Base-by-base conservation (phyloP, 2,329 filamentous ascomycete species). In the Chrysoporthe cubensis region DNA sequence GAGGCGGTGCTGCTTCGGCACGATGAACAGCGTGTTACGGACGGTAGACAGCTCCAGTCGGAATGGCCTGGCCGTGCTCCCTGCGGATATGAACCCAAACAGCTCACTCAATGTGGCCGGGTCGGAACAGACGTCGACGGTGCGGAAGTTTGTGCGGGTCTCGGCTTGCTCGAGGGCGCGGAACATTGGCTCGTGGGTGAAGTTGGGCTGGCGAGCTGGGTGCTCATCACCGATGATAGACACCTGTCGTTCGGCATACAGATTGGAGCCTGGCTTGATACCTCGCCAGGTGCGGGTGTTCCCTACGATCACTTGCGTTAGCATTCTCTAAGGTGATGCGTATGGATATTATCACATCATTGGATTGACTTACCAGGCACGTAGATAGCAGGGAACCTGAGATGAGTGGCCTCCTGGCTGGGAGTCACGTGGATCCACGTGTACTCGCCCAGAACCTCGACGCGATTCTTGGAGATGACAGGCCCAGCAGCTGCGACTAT, bases 171-270 rank as follows among this genome's bases (percentile, higher is more conserved):
- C 64, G 4, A 67, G 57, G 13, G 65, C 67, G 8, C 65, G 65
- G n/a, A 69, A 62, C 43, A 65, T 64, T 16, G 67, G 67, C 62
- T 69, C 67, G 65, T 67, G 67, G 18, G 61, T 56, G 43, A 62
- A 67, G 46, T 43, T 59, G 0, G 61, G 34, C 32, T 69, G 65
- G 40, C 61, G 48, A 26, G 46, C 14, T 18, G 37, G 18, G 42
- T 67, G 52, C 26, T 69, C 67, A 4, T 69, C 67, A 7, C 44
- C 50, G 4, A 69, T 57, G 43, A 61, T 6, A 3, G 46, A 40
- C 1, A 11, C 3, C 4, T 67, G 44, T 16, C 18, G n/a, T 8
- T 59, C n/a, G 37, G 11, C 18, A 7, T 42, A 40, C 13, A 67
- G 57, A 32, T 21, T 44, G 7, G 43, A 8, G 5, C 37, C 43